These are phyloP conservation scores for Phaseolus coccineus DNA, from an alignment of 331 rosid species.

Conservation along the genomic window DNA sequence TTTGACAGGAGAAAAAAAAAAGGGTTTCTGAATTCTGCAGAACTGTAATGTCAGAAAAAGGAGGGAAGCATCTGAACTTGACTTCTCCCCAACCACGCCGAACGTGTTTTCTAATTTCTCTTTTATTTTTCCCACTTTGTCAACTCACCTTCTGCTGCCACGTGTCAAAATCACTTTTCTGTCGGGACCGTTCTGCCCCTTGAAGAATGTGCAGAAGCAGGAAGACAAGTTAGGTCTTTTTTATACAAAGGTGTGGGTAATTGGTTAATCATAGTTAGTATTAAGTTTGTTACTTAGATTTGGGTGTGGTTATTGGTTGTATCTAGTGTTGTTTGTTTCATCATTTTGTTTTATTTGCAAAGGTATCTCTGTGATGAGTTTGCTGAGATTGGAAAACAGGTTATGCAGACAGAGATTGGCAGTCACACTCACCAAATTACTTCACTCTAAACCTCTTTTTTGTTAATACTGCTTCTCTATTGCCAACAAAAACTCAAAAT, in stretches of 20 bases:
- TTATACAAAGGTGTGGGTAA: not conserved
- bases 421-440: slow-evolving; percentile 45
- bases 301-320: not conserved
- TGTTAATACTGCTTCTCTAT: not conserved
- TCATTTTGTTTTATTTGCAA: slow-evolving; percentile 29
- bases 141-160: slow-evolving; percentile 41
- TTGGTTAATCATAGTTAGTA: not conserved
- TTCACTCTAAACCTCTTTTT: slow-evolving; percentile 25
- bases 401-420: slow-evolving; percentile 22
- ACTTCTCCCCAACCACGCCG: slow-evolving; percentile 48
- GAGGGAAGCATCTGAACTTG: slow-evolving; percentile 38
- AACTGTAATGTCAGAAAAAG: slow-evolving; percentile 49
- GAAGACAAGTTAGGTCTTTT: slow-evolving; percentile 12
- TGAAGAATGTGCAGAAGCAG: not conserved
- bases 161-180: slow-evolving; percentile 34
- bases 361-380: not conserved
- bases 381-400: slow-evolving; percentile 44
- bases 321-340: not conserved
- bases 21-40: slow-evolving; percentile 44
- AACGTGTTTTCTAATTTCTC: slow-evolving; percentile 7
- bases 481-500: not conserved
- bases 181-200: slow-evolving; percentile 22
- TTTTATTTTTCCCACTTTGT: not conserved
- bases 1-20: not conserved
- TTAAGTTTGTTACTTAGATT: not conserved